Percentiles rank a stretch among this genome's conserved stretches.
phyloP scores from a whole-genome alignment of 441 rosid genomes.

The Iberis amara region DNA sequence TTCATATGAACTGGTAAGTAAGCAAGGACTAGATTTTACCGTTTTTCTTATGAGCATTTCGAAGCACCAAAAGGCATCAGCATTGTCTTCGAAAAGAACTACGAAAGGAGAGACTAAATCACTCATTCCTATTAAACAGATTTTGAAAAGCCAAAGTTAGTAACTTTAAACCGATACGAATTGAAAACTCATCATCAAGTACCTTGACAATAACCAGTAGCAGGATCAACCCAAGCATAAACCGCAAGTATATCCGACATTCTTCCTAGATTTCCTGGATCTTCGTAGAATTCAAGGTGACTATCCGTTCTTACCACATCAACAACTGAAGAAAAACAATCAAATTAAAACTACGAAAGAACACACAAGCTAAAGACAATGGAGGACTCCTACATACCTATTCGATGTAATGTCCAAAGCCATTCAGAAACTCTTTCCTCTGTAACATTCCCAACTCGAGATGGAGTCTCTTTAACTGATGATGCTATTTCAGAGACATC shows the following conservation, averaged over 20 bases:
- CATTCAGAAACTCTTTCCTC: slow-evolving; percentile 79
- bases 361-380: neutral
- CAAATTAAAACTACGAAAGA: slow-evolving; percentile 3
- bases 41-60: slow-evolving; percentile 95
- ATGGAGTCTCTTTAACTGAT: slow-evolving; percentile 38
- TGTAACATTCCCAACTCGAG: slow-evolving; percentile 38
- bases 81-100: slow-evolving; percentile 85
- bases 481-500: slow-evolving; percentile 57
- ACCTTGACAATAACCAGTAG: slow-evolving; percentile 99
- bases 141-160: slow-evolving; percentile 20
- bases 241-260: slow-evolving; percentile 97
- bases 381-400: slow-evolving; percentile 41
- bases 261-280: slow-evolving; percentile 76
- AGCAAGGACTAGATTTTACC: slow-evolving; percentile 37
- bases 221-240: slow-evolving; percentile 97
- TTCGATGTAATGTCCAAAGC: slow-evolving; percentile 91
- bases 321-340: slow-evolving; percentile 53
- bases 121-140: slow-evolving; percentile 74
- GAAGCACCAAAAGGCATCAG: slow-evolving; percentile 99
- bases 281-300: slow-evolving; percentile 90
- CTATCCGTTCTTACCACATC: slow-evolving; percentile 97
- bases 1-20: no score
- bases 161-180: neutral
- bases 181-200: neutral
- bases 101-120: slow-evolving; percentile 92